These are phyloP conservation scores for Aegilops longissima DNA, from an alignment of 176 grass and related monocot species.

Conservation along the genomic window DNA sequence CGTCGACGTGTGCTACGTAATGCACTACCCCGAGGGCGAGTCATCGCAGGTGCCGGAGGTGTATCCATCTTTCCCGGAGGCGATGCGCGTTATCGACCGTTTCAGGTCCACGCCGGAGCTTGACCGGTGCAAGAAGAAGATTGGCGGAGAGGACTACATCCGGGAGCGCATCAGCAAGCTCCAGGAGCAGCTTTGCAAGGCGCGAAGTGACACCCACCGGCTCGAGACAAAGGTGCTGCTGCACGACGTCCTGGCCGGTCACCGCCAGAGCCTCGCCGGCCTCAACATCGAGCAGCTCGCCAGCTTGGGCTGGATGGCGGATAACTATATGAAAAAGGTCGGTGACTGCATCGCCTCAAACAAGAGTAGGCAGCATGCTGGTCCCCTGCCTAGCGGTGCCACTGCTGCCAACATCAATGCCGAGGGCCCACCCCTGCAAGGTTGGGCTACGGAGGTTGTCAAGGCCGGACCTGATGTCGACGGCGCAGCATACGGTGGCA, in stretches of 20 bases:
- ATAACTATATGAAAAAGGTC: slow-evolving; percentile 18
- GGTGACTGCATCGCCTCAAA: neutral
- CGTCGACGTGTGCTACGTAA: neutral
- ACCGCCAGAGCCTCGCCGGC: neutral
- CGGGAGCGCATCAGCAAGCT: slow-evolving; percentile 30
- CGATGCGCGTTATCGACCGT: neutral
- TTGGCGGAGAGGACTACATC: slow-evolving; percentile 42
- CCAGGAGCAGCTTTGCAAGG: slow-evolving; percentile 36
- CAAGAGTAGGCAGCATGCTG: neutral
- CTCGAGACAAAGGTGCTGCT: slow-evolving; percentile 30
- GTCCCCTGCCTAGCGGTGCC: neutral
- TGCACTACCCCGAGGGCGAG: neutral
- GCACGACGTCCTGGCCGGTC: slow-evolving; percentile 20
- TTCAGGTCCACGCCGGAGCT: slow-evolving; percentile 43
- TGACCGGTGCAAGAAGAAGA: slow-evolving; percentile 46
- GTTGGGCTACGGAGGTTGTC: slow-evolving; percentile 8
- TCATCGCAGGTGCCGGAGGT: neutral
- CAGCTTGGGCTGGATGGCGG: slow-evolving; percentile 16
- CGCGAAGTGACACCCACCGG: slow-evolving; percentile 15
- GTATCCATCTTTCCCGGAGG: neutral
- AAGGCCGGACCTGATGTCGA: neutral
- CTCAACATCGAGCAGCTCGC: slow-evolving; percentile 34
- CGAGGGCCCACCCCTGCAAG: neutral
- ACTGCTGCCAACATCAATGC: neutral
- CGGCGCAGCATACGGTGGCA: neutral